A percentile compares a stretch with the other conserved stretches of the same genome.
These are phyloP conservation scores for Ziziphus jujuba DNA, from an alignment of 306 rosid species.

Conservation along the genomic window DNA sequence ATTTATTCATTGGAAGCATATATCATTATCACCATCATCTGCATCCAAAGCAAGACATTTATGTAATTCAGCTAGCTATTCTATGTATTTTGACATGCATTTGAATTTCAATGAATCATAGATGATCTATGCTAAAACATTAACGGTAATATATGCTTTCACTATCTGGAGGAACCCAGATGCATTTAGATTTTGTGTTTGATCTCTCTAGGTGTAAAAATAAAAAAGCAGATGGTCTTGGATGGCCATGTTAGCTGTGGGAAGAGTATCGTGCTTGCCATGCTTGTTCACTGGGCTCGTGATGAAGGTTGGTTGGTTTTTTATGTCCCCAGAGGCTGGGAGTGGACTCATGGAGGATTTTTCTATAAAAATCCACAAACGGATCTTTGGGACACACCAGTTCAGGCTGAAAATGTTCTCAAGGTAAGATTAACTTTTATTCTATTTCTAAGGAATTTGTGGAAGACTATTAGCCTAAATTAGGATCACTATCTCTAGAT, in stretches of 20 bases:
- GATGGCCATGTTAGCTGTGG: conserved; percentile 94
- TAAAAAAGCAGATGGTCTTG: conserved; percentile 78
- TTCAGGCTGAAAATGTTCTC: conserved; percentile 77
- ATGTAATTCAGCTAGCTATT: too few species aligned
- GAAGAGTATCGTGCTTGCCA: conserved; percentile 82
- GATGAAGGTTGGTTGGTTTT: conserved; percentile 96
- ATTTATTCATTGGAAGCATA: not conserved
- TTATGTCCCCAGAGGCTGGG: conserved; percentile 82
- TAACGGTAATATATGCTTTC: too few species aligned
- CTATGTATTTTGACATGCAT: too few species aligned
- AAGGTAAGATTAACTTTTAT: conserved; percentile 48
- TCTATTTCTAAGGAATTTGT: too few species aligned
- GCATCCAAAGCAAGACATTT: too few species aligned
- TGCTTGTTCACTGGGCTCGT: conserved; percentile 98
- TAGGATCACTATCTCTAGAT: not conserved
- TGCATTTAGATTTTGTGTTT: conserved; percentile 16
- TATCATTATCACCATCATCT: too few species aligned
- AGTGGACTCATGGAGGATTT: conserved; percentile 90
- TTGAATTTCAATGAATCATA: too few species aligned
- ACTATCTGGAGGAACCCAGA: not conserved
- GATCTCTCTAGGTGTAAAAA: conserved; percentile 52
- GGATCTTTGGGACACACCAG: conserved; percentile 93
- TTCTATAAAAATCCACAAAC: conserved; percentile 69
- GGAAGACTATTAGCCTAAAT: not conserved
- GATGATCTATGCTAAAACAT: too few species aligned